Conservation (phyloP, 1,284 basidiomycete species). For the Lignosus rhinocerotis region DNA sequence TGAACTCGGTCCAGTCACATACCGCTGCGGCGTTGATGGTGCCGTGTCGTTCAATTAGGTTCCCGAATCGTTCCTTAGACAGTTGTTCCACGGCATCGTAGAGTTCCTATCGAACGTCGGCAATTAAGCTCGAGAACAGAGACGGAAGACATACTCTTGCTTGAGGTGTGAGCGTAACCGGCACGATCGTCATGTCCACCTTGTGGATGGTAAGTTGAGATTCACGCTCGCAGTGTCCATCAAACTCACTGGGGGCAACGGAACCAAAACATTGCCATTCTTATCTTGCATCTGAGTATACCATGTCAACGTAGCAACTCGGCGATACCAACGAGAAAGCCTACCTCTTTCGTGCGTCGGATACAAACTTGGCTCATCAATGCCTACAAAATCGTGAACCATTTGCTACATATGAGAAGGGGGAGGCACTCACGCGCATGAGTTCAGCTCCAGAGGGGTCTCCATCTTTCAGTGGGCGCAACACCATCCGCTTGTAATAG, state of each 20-base stretch:
- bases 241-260: slow-evolving; percentile 67
- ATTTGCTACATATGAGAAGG: background rate
- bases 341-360: slow-evolving; percentile 82
- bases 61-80: slow-evolving; percentile 63
- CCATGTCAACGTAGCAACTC: background rate
- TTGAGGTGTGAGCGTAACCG: slow-evolving; percentile 67
- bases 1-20: slow-evolving; percentile 6
- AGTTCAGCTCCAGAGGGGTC: slow-evolving; percentile 66
- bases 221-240: background rate
- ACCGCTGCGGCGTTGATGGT: slow-evolving; percentile 42
- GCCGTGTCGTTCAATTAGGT: slow-evolving; percentile 47
- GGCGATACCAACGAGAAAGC: background rate
- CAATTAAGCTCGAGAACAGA: background rate
- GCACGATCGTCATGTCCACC: slow-evolving; percentile 73
- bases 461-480: slow-evolving; percentile 73
- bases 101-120: slow-evolving; percentile 44
- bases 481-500: slow-evolving; percentile 74
- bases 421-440: slow-evolving; percentile 52
- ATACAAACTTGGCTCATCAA: slow-evolving; percentile 85
- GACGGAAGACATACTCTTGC: slow-evolving; percentile 44
- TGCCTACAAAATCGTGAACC: slow-evolving; percentile 46
- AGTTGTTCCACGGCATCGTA: slow-evolving; percentile 77
- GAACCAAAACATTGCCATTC: slow-evolving; percentile 69
- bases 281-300: slow-evolving; percentile 74
- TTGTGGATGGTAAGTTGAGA: slow-evolving; percentile 34